A percentile compares a stretch with the other conserved stretches of the same genome.
phyloP scores from a whole-genome alignment of 1,284 basidiomycete species.

The Ganoderma resinaceum region DNA sequence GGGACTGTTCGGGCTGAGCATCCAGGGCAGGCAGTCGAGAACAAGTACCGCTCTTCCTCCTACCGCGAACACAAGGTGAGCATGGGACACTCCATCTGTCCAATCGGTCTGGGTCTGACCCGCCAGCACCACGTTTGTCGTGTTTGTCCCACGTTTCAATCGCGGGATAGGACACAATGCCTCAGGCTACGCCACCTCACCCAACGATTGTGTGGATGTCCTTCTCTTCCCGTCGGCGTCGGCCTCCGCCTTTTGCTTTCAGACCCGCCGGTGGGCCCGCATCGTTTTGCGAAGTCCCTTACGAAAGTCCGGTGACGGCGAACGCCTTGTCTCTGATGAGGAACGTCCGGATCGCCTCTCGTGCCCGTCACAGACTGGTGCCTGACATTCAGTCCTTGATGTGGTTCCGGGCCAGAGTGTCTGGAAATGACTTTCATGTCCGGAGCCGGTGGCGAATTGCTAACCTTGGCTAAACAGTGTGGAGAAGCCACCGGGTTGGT shows the following conservation, averaged over 20 bases:
- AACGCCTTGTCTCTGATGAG: slow-evolving; percentile 17
- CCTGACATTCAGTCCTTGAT: slow-evolving; percentile 19
- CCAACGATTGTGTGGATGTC: not conserved
- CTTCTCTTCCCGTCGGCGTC: not conserved
- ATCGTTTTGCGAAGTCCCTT: slow-evolving; percentile 10
- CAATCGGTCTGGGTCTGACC: slow-evolving; percentile 10
- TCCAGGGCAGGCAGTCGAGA: slow-evolving; percentile 20
- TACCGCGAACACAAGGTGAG: slow-evolving; percentile 12
- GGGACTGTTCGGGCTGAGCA: not conserved
- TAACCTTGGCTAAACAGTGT: not conserved
- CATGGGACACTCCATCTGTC: slow-evolving; percentile 1
- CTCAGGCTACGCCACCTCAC: slow-evolving; percentile 5
- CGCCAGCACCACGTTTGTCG: slow-evolving; percentile 9
- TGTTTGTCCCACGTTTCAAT: slow-evolving; percentile 20
- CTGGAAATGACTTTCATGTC: slow-evolving; percentile 3
- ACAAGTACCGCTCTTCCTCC: slow-evolving; percentile 25
- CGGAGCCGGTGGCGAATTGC: slow-evolving; percentile 22
- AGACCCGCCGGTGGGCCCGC: slow-evolving; percentile 11
- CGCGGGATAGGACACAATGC: slow-evolving; percentile 5
- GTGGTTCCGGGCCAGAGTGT: not conserved
- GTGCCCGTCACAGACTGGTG: slow-evolving; percentile 13
- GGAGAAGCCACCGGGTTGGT: slow-evolving; percentile 12
- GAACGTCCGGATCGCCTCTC: slow-evolving; percentile 23
- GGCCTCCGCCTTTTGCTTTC: slow-evolving; percentile 12
- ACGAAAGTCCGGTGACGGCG: not conserved